A percentile compares a stretch with the other conserved stretches of the same genome.
Conservation (phyloP, 768 basidiomycete species). For the Albatrellus ellisii region DNA sequence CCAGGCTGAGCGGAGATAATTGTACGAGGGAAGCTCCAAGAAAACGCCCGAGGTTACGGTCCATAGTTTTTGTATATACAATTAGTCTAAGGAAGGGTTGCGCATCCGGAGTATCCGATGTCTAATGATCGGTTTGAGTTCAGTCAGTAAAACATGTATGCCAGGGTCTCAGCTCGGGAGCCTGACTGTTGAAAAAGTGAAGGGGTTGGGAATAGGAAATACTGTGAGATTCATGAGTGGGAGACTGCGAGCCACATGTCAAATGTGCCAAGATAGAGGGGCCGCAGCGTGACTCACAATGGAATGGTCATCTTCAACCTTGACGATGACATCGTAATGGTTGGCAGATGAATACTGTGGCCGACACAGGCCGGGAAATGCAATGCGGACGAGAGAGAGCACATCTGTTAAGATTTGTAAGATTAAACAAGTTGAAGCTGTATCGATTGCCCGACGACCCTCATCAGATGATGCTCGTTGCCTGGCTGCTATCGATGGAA, state of each 20-base stretch:
- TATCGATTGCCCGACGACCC: not conserved
- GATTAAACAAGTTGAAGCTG: no score
- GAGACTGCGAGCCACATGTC: slow-evolving; percentile 3
- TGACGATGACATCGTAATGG: slow-evolving; percentile 13
- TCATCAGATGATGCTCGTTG: slow-evolving; percentile 34
- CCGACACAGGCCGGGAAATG: slow-evolving; percentile 30
- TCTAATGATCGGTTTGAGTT: slow-evolving; percentile 45
- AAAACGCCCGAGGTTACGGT: not conserved
- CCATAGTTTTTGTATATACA: slow-evolving; percentile 3
- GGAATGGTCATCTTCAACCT: slow-evolving; percentile 15
- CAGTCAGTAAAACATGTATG: slow-evolving; percentile 55
- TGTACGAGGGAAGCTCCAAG: not conserved
- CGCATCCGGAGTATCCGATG: slow-evolving; percentile 10
- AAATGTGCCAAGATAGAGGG: not conserved
- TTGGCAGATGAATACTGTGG: slow-evolving; percentile 9
- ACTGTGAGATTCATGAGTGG: slow-evolving; percentile 12
- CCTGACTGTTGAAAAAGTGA: slow-evolving; percentile 6
- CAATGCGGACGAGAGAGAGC: slow-evolving; percentile 18
- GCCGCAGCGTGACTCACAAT: slow-evolving; percentile 6
- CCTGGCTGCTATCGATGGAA: slow-evolving; percentile 48
- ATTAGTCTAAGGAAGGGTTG: slow-evolving; percentile 9
- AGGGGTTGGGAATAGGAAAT: slow-evolving; percentile 15
- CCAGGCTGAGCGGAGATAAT: not conserved
- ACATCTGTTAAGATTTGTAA: no score
- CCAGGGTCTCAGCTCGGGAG: slow-evolving; percentile 43